Evolutionary conservation across 257 asterid species (phyloP), one percentile per base, ranked within the genome.

Genomic region (Scutellaria barbata): DNA sequence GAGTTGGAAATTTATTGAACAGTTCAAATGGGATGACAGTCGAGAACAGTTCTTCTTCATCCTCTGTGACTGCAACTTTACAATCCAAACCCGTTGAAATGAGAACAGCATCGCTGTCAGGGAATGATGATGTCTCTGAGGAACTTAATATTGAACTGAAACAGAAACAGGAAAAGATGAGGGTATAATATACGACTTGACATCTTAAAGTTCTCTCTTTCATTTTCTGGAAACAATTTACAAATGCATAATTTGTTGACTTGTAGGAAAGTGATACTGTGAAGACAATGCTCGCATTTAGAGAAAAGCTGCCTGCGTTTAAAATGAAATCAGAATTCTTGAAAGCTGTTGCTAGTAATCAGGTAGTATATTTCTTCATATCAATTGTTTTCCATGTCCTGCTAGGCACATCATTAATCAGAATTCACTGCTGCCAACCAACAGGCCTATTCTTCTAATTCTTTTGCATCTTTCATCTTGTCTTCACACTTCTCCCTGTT

Each of bases 281-380:
- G 55, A 95, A 89, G 85, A 84, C 77, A 73, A 91, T 92, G 96
- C 86, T 88, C 45, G 86, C 85, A 30, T 89, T 95, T 73, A 82
- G 98, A 79, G 96, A 87, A 80, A 88, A 85, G 81, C 93, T 95
- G 71, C 96, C 98, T 0, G 98, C 98, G 46, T 95, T 74, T 78
- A 88, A 95, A 81, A 82, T 82, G 42, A 95, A 87, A 76, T 77
- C 87, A 16, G 95, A 89, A 54, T 89, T 95, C 80, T 71, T 92
- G 86, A 82, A 89, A 79, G 96, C 98, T 43, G 95, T 95, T 68
- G 87, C 88, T 13, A 80, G 73, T 81, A 83, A 86, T 83, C 98
- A 90, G 96, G 98, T 89, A 73, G 35, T 53, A 62, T 53, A 42
- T 43, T 80, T 72, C 20, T 70, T 48, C 39, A 18, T 51, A 35